Base-by-base conservation (phyloP, 768 basidiomycete genomes). In the Rubroboletus satanas region DNA sequence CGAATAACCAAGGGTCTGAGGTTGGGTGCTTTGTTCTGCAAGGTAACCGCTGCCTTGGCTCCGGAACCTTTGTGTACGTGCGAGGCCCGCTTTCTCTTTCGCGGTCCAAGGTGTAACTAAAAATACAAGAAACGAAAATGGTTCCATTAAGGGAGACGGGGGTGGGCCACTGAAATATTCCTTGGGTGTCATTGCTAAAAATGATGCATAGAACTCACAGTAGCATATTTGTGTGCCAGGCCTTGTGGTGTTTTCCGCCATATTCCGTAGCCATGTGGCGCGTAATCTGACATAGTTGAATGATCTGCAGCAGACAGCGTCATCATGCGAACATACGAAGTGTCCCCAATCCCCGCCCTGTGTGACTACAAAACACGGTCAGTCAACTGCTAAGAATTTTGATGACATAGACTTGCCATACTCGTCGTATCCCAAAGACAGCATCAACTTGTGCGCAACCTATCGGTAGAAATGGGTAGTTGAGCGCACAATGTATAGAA, bases 1-100 rank as follows among this genome's bases (percentile, higher is more conserved):
- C 11, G 71, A 57, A 58, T 85, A 85, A 0, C 80, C 83, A 5
- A 82, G 61, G 0, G 81, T 82, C 59, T 82, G 81, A 0, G 80
- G 80, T 53, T 75, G 72, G 0, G 80, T 81, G 18, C 45, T 28
- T 23, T 78, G 77, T 45, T 64, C 53, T 0, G 4, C 8, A 2
- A 46, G 35, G 49, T 78, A 78, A 14, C 74, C 77, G 0, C 4
- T 6, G 5, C 74, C 74, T 17, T 38, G 45, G 5, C 17, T 10
- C 0, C 2, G 32, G 59, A 70, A 67, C 61, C 64, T 60, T 1
- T 36, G 28, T 1, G 61, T 32, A 4, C 66, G 63, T 11, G 47
- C 44, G 2, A 72, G 35, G 0, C 63, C 67, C 1, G 60, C 62
- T 5, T 62, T 62, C 14, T 75, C 74, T 6, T 54, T 51, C 2